Percentiles rank a stretch among this genome's conserved stretches.
Evolutionary conservation across 345 rosid genomes (phyloP).

Genomic region (Corymbia maculata): DNA sequence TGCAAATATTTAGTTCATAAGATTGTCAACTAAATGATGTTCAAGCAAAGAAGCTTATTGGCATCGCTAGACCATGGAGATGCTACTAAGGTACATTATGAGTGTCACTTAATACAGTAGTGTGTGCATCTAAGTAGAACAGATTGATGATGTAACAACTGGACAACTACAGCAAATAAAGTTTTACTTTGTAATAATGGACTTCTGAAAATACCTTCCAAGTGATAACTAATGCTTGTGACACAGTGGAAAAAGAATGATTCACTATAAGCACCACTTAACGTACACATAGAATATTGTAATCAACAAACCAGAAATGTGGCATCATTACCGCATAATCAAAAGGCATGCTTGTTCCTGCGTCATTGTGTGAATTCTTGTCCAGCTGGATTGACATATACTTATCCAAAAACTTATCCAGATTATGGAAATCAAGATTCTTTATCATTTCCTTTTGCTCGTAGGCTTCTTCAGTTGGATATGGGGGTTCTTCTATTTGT

Average conservation of each 20-base stretch:
- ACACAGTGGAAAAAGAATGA: neutral
- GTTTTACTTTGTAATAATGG: neutral
- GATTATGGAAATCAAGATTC: neutral
- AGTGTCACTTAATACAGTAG: neutral
- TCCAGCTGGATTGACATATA: constrained; percentile 8
- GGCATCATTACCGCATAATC: neutral
- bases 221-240: neutral
- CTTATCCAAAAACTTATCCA: constrained; percentile 12
- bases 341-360: neutral
- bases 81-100: neutral
- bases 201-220: neutral
- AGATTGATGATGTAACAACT: neutral
- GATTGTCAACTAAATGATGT: neutral
- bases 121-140: neutral
- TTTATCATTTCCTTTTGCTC: neutral
- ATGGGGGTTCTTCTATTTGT: constrained; percentile 19
- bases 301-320: neutral
- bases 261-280: neutral
- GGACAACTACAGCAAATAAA: neutral
- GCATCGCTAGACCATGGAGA: neutral
- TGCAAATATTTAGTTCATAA: constrained; percentile 12
- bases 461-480: neutral
- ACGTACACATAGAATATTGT: neutral
- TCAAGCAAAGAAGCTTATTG: neutral
- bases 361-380: constrained; percentile 10